phyloP scores from a whole-genome alignment of 2,329 filamentous ascomycete species.

The Botryotinia convoluta region DNA sequence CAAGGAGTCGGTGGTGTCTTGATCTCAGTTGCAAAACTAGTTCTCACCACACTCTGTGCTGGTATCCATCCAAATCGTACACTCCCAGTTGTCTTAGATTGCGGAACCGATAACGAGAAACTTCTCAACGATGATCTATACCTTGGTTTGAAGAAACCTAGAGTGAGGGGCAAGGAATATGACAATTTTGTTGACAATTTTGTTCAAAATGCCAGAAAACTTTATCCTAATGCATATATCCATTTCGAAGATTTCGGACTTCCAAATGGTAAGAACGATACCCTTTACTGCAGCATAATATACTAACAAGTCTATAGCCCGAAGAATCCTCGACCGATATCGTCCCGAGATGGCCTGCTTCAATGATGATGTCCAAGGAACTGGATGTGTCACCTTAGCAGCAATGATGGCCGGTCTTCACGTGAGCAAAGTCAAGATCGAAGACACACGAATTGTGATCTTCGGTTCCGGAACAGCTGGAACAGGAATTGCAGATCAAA shows the following conservation, averaged over 20 bases:
- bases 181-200: slow-evolving; percentile 76
- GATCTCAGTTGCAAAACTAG: slow-evolving; percentile 80
- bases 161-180: slow-evolving; percentile 69
- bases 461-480: slow-evolving; percentile 83
- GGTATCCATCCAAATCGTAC: slow-evolving; percentile 78
- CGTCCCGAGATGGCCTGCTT: slow-evolving; percentile 75
- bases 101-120: slow-evolving; percentile 77
- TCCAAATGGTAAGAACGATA: slow-evolving; percentile 53
- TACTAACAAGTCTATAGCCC: slow-evolving; percentile 39
- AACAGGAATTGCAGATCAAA: slow-evolving; percentile 81
- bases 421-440: slow-evolving; percentile 62
- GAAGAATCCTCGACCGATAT: slow-evolving; percentile 74
- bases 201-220: slow-evolving; percentile 62
- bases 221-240: slow-evolving; percentile 77
- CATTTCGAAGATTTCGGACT: slow-evolving; percentile 91
- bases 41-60: slow-evolving; percentile 80
- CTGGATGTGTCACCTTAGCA: slow-evolving; percentile 81
- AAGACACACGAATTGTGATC: slow-evolving; percentile 68
- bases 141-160: slow-evolving; percentile 66
- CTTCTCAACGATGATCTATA: slow-evolving; percentile 76
- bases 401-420: slow-evolving; percentile 75
- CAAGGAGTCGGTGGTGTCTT: slow-evolving; percentile 83
- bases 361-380: slow-evolving; percentile 89
- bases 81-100: slow-evolving; percentile 79
- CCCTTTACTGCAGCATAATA: neutral